A percentile compares a stretch with the other conserved stretches of the same genome.
Conservation (phyloP, 441 rosid species). For the Erodium chrysanthum region DNA sequence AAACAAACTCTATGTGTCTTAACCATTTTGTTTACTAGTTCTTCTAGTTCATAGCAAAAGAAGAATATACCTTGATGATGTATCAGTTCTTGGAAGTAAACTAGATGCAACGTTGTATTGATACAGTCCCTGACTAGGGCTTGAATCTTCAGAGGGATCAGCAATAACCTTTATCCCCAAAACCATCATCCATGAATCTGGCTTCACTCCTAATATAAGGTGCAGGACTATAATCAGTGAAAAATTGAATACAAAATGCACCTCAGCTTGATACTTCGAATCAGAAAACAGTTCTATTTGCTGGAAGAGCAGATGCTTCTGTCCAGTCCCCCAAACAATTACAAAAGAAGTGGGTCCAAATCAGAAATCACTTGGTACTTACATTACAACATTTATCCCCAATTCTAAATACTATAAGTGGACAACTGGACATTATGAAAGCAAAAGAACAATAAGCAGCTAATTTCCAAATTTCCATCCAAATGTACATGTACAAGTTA, state of each 20-base stretch:
- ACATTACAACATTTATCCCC: too few species aligned
- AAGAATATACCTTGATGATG: conserved; percentile 33
- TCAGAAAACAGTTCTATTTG: background rate
- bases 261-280: background rate
- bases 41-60: conserved; percentile 3
- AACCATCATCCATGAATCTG: conserved; percentile 63
- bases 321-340: too few species aligned
- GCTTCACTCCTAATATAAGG: conserved; percentile 12
- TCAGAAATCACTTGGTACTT: background rate
- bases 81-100: conserved; percentile 26
- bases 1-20: conserved; percentile 19
- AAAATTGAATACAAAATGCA: background rate
- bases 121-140: conserved; percentile 26
- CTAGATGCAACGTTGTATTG: conserved; percentile 34
- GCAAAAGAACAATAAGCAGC: background rate
- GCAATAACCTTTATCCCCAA: conserved; percentile 51
- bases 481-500: background rate
- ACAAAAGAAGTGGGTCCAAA: too few species aligned
- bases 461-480: background rate
- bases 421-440: too few species aligned
- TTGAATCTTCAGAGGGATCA: conserved; percentile 60
- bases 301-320: too few species aligned
- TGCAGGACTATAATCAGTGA: conserved; percentile 16
- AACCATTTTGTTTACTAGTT: background rate
- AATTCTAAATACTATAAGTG: too few species aligned